These are phyloP conservation scores for Iris pallida DNA, from an alignment of 116 monocot species.

Conservation along the genomic window DNA sequence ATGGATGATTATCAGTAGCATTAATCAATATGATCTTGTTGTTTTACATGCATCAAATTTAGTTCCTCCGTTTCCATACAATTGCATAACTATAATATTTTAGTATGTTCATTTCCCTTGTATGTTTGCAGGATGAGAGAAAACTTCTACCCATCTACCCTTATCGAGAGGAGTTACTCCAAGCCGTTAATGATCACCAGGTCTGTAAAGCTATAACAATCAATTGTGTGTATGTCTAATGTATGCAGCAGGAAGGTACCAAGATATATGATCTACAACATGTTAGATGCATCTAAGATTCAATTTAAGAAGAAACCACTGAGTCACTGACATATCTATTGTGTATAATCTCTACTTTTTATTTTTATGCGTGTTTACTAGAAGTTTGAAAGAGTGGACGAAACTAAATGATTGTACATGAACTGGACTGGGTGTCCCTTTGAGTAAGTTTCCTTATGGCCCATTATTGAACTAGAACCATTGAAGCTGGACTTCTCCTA, in stretches of 20 bases:
- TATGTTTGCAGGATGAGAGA: conserved; percentile 59
- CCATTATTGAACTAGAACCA: neutral
- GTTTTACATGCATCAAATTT: too few species aligned
- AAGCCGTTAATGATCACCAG: conserved; percentile 81
- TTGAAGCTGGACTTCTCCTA: neutral
- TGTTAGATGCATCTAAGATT: too few species aligned
- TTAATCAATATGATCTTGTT: too few species aligned
- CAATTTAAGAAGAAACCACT: too few species aligned
- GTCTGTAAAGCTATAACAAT: conserved; percentile 25
- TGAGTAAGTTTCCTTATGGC: neutral
- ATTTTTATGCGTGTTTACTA: too few species aligned
- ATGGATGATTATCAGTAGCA: too few species aligned
- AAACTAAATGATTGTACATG: neutral
- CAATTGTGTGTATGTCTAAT: too few species aligned
- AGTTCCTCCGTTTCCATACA: too few species aligned
- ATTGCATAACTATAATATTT: neutral
- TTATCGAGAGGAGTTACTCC: conserved; percentile 76
- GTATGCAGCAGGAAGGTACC: too few species aligned
- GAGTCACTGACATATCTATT: too few species aligned
- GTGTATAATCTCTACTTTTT: too few species aligned
- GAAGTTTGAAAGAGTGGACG: neutral
- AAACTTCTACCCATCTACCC: conserved; percentile 86
- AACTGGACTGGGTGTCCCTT: neutral
- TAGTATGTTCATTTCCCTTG: neutral
- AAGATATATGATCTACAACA: too few species aligned